Conservation (phyloP, 805 yeast genomes). For the Jamesozyma spencerorum region DNA sequence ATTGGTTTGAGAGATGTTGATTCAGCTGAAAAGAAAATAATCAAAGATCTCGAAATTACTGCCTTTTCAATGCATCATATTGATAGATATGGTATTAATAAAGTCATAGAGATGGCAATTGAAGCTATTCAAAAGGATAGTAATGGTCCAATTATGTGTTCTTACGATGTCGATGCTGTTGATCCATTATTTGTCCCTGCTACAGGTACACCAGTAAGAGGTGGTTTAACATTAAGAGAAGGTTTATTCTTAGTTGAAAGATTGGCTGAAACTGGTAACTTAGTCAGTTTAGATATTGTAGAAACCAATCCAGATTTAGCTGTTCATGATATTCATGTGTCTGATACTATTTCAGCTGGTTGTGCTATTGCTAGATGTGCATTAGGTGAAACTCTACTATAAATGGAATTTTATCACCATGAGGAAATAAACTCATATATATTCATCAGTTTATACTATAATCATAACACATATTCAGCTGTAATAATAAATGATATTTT, state of each 20-base stretch:
- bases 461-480: too few relatives aligned
- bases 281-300: constrained; percentile 82
- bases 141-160: constrained; percentile 71
- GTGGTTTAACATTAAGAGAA: constrained; percentile 90
- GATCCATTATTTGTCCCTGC: constrained; percentile 94
- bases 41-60: constrained; percentile 60
- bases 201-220: constrained; percentile 96
- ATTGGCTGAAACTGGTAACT: constrained; percentile 79
- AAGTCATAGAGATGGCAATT: constrained; percentile 87
- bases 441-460: too few relatives aligned
- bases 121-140: constrained; percentile 65
- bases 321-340: constrained; percentile 59
- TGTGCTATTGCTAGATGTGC: constrained; percentile 90
- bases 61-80: constrained; percentile 95
- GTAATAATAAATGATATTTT: too few relatives aligned
- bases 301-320: constrained; percentile 90
- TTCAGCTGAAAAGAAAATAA: constrained; percentile 66
- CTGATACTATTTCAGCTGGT: constrained; percentile 84
- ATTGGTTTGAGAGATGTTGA: constrained; percentile 94
- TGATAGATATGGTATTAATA: constrained; percentile 86
- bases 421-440: too few relatives aligned
- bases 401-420: neutral
- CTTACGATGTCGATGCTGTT: constrained; percentile 94
- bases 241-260: constrained; percentile 90
- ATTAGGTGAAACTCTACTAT: constrained; percentile 71